Base-by-base conservation (phyloP, 345 rosid species). In the Eucalyptus rudis region DNA sequence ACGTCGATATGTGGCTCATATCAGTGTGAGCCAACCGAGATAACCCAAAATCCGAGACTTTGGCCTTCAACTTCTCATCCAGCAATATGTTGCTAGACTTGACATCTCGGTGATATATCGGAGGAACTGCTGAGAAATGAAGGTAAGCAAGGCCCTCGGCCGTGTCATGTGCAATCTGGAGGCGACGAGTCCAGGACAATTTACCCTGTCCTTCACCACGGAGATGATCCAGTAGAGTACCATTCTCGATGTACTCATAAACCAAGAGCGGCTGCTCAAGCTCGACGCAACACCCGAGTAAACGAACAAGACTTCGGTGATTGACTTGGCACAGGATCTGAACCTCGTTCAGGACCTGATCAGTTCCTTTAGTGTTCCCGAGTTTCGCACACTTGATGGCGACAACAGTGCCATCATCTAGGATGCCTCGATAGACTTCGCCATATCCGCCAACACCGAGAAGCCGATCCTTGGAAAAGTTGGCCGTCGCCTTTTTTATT, bases 331-430 rank as follows among this genome's bases (percentile, higher is more conserved):
- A 93, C 49, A 93, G 91, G 86, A 94, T 93, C 71, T 94, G 33
- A 13, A 94, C 95, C 92, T 93, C 94, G 22, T 93, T 94, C 59
- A 93, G 92, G n/a, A 94, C 91, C 86, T 94, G 95, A 84, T 93
- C 94, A 13, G 92, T 89, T 11, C 94, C 92, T 40, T 93, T 94
- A 52, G 93, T 49, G 90, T 90, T 93, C 31, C 96, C 95, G 25
- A 93, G 88, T 89, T 94, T 94, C 20, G 95, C 94, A 87, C 95
- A 90, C 83, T 94, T 94, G 90, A 94, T 91, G 29, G 96, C 96
- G 7, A 92, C 93, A 5, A 83, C 80, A 33, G 93, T 91, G 71
- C 94, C 94, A 62, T 94, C 96, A 13, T 89, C 88, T 19, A 93
- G 91, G 51, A 88, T 51, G 88, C 94, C 95, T 76, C 84, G 93